Conservation (phyloP, 2,329 filamentous ascomycete genomes). For the Colletotrichum truncatum region DNA sequence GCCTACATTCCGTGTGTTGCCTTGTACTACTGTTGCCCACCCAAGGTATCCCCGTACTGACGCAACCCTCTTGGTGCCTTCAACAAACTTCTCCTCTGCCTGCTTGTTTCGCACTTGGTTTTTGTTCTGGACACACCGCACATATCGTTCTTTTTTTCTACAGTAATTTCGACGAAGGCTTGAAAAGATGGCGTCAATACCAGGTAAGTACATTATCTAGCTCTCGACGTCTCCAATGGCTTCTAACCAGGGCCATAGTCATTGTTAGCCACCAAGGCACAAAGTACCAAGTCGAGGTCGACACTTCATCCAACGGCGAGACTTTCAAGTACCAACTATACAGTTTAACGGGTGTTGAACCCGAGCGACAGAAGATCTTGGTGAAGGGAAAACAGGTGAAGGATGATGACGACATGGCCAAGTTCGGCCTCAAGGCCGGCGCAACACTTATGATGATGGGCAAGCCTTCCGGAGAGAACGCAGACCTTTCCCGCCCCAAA, state of each 20-base stretch:
- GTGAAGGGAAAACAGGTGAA: conserved; percentile 95
- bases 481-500: conserved; percentile 74
- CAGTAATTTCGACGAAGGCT: conserved; percentile 17
- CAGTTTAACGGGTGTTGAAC: conserved; percentile 94
- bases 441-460: conserved; percentile 98
- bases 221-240: conserved; percentile 7
- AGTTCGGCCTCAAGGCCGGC: conserved; percentile 84
- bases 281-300: conserved; percentile 93
- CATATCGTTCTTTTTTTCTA: conserved; percentile 12
- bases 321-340: conserved; percentile 96
- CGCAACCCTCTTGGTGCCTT: conserved; percentile 31
- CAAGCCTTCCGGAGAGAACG: conserved; percentile 75
- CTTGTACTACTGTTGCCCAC: conserved; percentile 21
- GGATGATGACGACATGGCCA: conserved; percentile 88
- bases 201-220: conserved; percentile 51
- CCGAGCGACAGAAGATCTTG: conserved; percentile 94
- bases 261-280: conserved; percentile 95
- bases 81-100: conserved; percentile 25
- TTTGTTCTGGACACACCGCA: background rate
- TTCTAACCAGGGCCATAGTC: conserved; percentile 62
- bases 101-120: background rate
- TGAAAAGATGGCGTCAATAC: conserved; percentile 61
- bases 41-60: conserved; percentile 22
- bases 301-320: conserved; percentile 84
- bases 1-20: conserved; percentile 7